A percentile compares a stretch with the other conserved stretches of the same genome.
phyloP scores from a whole-genome alignment of 805 yeast species.

The Teunomyces barrocoloradensis region DNA sequence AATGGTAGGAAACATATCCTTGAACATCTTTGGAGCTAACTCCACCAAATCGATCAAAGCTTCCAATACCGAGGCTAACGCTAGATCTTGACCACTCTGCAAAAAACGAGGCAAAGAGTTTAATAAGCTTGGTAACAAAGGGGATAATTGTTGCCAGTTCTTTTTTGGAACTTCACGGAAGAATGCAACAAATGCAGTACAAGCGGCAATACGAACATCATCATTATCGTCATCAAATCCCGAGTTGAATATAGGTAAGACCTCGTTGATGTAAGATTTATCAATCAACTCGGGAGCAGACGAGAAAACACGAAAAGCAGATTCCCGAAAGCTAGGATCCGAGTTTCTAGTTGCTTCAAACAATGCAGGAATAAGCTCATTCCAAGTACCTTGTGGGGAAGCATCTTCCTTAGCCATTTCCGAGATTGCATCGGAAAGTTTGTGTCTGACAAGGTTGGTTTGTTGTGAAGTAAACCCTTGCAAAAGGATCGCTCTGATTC shows the following conservation, averaged over 20 bases:
- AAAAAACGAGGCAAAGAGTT: slow-evolving; percentile 85
- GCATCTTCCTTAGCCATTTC: slow-evolving; percentile 79
- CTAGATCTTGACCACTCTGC: slow-evolving; percentile 72
- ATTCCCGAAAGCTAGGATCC: slow-evolving; percentile 75
- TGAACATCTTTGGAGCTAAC: slow-evolving; percentile 91
- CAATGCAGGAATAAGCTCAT: slow-evolving; percentile 71
- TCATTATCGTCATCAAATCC: slow-evolving; percentile 83
- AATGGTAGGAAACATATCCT: slow-evolving; percentile 85
- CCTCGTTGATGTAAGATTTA: slow-evolving; percentile 49
- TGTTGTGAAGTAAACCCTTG: slow-evolving; percentile 71
- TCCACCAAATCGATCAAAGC: slow-evolving; percentile 86
- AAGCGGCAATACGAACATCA: slow-evolving; percentile 86
- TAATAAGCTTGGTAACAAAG: slow-evolving; percentile 77
- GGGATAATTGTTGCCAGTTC: slow-evolving; percentile 73
- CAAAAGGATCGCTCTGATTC: slow-evolving; percentile 64
- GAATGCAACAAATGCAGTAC: slow-evolving; percentile 87
- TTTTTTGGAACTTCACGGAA: slow-evolving; percentile 79
- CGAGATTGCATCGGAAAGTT: slow-evolving; percentile 89
- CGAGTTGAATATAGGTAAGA: slow-evolving; percentile 66
- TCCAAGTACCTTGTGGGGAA: slow-evolving; percentile 60
- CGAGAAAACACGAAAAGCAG: slow-evolving; percentile 85
- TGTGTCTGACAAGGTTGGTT: slow-evolving; percentile 80
- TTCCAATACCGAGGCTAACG: slow-evolving; percentile 85
- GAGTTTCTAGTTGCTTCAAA: slow-evolving; percentile 57
- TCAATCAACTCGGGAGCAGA: slow-evolving; percentile 78